Base-by-base conservation (phyloP, 257 asterid species). In the Salvia rosmarinus region DNA sequence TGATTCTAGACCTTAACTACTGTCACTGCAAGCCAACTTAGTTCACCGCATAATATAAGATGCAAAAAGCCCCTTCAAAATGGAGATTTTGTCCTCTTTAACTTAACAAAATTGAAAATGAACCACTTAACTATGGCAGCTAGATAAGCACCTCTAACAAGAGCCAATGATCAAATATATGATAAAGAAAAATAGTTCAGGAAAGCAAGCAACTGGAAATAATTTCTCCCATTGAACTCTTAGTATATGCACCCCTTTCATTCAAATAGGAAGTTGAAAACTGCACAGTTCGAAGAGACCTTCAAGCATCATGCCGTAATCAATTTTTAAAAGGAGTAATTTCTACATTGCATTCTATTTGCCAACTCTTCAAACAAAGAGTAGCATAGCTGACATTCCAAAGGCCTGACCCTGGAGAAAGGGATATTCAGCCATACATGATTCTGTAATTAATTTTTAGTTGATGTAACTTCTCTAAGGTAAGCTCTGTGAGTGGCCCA, bases 381-480 rank as follows among this genome's bases (percentile, higher is more conserved):
- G 23, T 23, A 55, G n/a, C 39, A 40, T 42, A 62, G 28, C 63
- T 63, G 17, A 42, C 21, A 68, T 42, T 44, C 13, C 20, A 52
- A 39, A 16, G 34, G 14, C 34, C 39, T 32, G 28, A 44, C 34
- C 47, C 63, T 9, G 10, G 14, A 5, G 19, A 73, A 73, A 42
- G 40, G 58, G 46, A 43, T 11, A 20, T 32, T 67, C 20, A 23
- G 42, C 44, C 34, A n/a, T 17, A 19, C 28, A 40, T 66, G 63
- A 44, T 55, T 44, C 68, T 67, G 34, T 56, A 58, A 9, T 32
- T 61, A 60, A 52, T 34, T 40, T 76, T 54, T 12, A 47, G 35
- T n/a, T 25, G 32, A 20, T 25, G 21, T 19, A 10, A 2, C 51
- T 49, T 47, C 10, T 47, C 42, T 47, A 10, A 47, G 21, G 21